These are phyloP conservation scores for Teunomyces aglyptinius DNA, from an alignment of 805 yeast genomes.

Conservation along the genomic window DNA sequence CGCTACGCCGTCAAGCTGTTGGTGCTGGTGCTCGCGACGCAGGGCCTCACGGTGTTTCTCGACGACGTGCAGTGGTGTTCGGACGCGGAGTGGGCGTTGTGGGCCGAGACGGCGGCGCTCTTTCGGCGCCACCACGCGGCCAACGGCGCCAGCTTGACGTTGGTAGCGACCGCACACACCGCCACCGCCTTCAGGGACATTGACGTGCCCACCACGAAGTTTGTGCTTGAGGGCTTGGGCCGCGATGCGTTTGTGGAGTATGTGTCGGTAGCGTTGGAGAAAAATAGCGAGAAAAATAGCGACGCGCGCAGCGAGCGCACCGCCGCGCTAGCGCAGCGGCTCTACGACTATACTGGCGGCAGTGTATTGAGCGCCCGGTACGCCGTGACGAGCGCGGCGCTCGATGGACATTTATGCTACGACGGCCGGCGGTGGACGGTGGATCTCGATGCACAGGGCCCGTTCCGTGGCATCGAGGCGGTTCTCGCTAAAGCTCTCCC, in stretches of 20 bases:
- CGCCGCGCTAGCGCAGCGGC: not conserved
- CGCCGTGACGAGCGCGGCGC: slow-evolving; percentile 7
- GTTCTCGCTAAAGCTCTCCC: slow-evolving; percentile 9
- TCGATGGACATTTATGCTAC: not conserved
- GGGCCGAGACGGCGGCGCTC: slow-evolving; percentile 26
- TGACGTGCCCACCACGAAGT: not conserved
- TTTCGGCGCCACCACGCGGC: slow-evolving; percentile 10
- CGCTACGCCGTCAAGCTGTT: slow-evolving; percentile 42
- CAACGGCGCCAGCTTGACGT: slow-evolving; percentile 9
- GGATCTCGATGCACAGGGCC: not conserved
- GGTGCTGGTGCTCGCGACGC: slow-evolving; percentile 38
- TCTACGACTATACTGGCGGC: slow-evolving; percentile 16
- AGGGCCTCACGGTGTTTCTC: slow-evolving; percentile 44
- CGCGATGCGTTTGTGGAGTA: not conserved
- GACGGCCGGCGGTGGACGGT: not conserved
- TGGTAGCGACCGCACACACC: slow-evolving; percentile 7
- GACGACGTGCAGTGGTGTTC: slow-evolving; percentile 50
- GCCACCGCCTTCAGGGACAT: not conserved
- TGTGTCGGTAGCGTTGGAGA: not conserved
- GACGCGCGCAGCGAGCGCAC: not conserved
- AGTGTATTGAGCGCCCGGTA: slow-evolving; percentile 15
- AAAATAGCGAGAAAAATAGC: too few relatives aligned
- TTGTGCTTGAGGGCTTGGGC: not conserved
- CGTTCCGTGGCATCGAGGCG: slow-evolving; percentile 1
- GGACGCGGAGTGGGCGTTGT: slow-evolving; percentile 25